Evolutionary conservation across 2,329 filamentous ascomycete genomes (phyloP), one percentile per base, ranked within the genome.

Genomic region (Pseudogymnoascus sp.): DNA sequence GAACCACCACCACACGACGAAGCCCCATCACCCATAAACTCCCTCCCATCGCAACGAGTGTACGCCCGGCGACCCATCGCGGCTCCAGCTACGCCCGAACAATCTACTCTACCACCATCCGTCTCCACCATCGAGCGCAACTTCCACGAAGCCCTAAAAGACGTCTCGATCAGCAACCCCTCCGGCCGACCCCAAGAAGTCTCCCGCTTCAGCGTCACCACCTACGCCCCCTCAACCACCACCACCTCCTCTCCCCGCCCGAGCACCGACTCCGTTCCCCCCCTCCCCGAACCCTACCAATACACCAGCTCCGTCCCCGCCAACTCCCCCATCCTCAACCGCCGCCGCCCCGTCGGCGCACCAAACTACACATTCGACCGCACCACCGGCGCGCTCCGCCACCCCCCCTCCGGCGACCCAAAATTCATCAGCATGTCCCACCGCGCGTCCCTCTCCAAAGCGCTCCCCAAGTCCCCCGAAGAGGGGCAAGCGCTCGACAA

Each of bases 401-500:
- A 40, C 23, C 59, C 59, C 1, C 59, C 59, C 12, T n/a, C 59
- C 1, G 61, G 64, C 12, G 67, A 67, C 4, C 71, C 71, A n/a
- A 66, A 72, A 8, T 70, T 70, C 59, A 71, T 73, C 64, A 69
- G 63, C 42, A 72, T 73, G 68, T 57, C 66, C 2, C 61, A 42
- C 39, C 34, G 37, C 21, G 39, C 29, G 4, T 42, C 36, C 1
- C 63, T 64, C 37, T 77, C 81, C 67, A 90, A 90, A 73, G 79
- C 80, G 5, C 80, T 89, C 0, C 85, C 34, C 80, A 79, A 23
- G 80, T 68, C 84, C 8, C 86, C 87, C 0, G 82, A 84, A 3
- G 86, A 90, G 72, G 73, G 80, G 18, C 77, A 81, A 65, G 79
- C 84, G 1, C 79, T 82, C 37, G 86, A 88, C 71, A 86, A 87